Base-by-base conservation (phyloP, 257 asterid genomes). In the Paraleonurus japonicus region DNA sequence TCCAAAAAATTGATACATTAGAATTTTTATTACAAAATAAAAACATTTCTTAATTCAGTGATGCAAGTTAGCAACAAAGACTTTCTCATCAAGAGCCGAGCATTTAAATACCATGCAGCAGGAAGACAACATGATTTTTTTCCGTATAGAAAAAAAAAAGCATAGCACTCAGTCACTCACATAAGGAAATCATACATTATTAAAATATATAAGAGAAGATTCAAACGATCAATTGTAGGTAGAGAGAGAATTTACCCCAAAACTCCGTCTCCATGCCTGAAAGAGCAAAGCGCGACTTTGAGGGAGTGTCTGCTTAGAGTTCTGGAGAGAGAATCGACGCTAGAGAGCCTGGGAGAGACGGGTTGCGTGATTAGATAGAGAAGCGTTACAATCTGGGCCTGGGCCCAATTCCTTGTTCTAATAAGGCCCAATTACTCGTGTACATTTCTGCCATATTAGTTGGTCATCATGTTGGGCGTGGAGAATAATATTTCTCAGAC, bases 261-360 rank as follows among this genome's bases (percentile, higher is more conserved):
- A 53, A 54, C 12, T 54, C 55, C 0, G 68, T 62, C 27, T 54
- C 74, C 74, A 69, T 68, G 54, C 11, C 20, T 4, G 61, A 50
- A 17, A 2, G 19, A 48, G 48, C 19, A 50, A 69, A 13, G 19
- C 28, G 0, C 41, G 80, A 75, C 76, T 58, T 84, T 72, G 47
- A 69, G 85, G 19, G 22, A 1, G 23, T 5, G 17, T 2, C 12
- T 6, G 7, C 5, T 19, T 76, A 72, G 81, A 81, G 81, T 70
- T 78, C 72, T 63, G 30, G 28, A 57, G 70, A 54, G 20, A 27
- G 54, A 6, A 0, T 1, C 9, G 12, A 50, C 10, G 10, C 23
- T 4, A 27, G 17, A 5, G 58, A 48, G 19, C 5, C 13, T 8
- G 53, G 53, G 4, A 45, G 50, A 30, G 5, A n/a, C n/a, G n/a